Percentiles rank a stretch among this genome's conserved stretches.
phyloP scores from a whole-genome alignment of 2,329 filamentous ascomycete genomes.

The Pseudogymnoascus sp. region DNA sequence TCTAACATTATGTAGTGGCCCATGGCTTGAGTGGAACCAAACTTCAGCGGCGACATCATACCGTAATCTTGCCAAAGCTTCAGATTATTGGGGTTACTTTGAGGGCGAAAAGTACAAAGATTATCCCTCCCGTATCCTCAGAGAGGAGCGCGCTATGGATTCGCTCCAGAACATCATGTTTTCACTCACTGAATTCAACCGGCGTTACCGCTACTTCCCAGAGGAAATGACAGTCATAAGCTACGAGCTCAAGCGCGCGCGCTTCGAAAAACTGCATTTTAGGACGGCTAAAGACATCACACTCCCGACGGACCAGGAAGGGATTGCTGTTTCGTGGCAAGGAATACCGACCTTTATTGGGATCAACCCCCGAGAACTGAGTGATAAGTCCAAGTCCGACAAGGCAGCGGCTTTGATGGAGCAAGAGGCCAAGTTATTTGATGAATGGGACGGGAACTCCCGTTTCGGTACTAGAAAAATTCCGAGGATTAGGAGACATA shows the following conservation, averaged over 20 bases:
- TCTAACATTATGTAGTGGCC: background rate
- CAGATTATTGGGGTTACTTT: background rate
- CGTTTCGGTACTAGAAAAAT: background rate
- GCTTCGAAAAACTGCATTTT: constrained; percentile 21
- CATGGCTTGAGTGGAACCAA: background rate
- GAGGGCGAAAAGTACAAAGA: background rate
- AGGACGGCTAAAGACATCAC: constrained; percentile 29
- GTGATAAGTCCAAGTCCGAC: background rate
- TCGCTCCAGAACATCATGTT: background rate
- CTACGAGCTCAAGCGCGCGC: background rate
- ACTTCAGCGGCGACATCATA: background rate
- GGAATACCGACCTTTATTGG: background rate
- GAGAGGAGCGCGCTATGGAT: background rate
- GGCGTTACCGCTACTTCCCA: background rate
- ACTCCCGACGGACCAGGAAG: background rate
- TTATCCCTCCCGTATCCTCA: background rate
- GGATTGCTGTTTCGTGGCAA: background rate
- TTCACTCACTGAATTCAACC: background rate
- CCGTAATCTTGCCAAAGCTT: background rate
- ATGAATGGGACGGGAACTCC: background rate
- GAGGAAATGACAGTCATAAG: background rate
- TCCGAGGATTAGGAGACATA: background rate
- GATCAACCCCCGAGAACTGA: background rate
- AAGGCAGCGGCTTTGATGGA: background rate
- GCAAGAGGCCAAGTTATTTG: background rate